Evolutionary conservation across 345 rosid species (phyloP).

Genomic region (Arabis hirsuta): DNA sequence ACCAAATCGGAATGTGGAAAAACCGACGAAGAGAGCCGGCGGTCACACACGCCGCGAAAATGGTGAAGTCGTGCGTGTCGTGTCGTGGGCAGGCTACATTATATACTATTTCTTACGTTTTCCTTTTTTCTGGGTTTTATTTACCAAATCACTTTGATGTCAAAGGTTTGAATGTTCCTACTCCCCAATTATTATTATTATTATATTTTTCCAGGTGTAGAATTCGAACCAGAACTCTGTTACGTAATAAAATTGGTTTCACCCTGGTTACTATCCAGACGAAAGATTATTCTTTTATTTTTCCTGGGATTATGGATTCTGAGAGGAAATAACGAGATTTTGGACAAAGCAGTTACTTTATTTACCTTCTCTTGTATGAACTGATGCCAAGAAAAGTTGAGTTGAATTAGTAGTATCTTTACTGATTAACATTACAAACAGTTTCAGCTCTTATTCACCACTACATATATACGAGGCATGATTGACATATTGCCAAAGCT

Average conservation of each 20-base stretch:
- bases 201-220: slow-evolving; percentile 3
- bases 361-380: neutral
- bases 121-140: slow-evolving; percentile 11
- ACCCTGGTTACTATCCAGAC: too few species aligned
- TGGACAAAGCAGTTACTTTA: neutral
- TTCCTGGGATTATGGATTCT: too few species aligned
- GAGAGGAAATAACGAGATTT: too few species aligned
- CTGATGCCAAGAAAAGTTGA: neutral
- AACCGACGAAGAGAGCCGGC: slow-evolving; percentile 30
- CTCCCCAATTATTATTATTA: neutral
- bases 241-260: neutral
- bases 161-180: slow-evolving; percentile 30
- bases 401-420: neutral
- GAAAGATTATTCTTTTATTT: too few species aligned
- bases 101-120: neutral
- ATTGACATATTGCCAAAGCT: neutral
- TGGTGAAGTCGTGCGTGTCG: neutral
- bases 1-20: slow-evolving; percentile 19
- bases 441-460: slow-evolving; percentile 27
- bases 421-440: slow-evolving; percentile 28
- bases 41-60: slow-evolving; percentile 12
- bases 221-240: slow-evolving; percentile 24
- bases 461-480: slow-evolving; percentile 30
- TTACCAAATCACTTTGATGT: neutral
- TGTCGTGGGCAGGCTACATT: slow-evolving; percentile 18